Evolutionary conservation across 768 basidiomycete species (phyloP).

Genomic region (Podaxis sp.): DNA sequence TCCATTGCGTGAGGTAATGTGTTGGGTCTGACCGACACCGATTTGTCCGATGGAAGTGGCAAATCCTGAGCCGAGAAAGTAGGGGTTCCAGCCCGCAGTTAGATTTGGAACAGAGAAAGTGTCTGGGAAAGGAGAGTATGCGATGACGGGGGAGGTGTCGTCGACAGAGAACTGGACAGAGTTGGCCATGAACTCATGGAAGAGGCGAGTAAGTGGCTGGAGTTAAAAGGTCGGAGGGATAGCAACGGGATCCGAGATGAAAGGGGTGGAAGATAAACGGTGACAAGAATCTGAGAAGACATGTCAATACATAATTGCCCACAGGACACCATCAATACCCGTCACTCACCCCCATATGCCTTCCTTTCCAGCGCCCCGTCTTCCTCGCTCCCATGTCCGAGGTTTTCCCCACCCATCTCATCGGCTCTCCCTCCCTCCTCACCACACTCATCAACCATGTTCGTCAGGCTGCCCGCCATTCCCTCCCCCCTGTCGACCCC

Average conservation of each 20-base stretch:
- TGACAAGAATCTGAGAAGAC: not conserved
- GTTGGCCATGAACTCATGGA: conserved; percentile 26
- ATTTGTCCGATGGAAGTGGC: conserved; percentile 36
- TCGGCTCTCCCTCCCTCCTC: conserved; percentile 49
- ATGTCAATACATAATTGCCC: not conserved
- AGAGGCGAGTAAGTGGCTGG: not conserved
- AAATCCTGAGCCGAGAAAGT: conserved; percentile 53
- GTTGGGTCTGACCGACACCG: conserved; percentile 57
- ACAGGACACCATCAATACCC: not conserved
- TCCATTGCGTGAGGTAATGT: conserved; percentile 60
- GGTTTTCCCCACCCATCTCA: conserved; percentile 30
- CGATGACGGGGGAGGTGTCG: conserved; percentile 65
- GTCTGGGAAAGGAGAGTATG: conserved; percentile 62
- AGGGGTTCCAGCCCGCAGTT: conserved; percentile 67
- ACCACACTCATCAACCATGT: conserved; percentile 48
- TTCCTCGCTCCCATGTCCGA: conserved; percentile 14
- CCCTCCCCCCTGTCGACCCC: conserved; percentile 56
- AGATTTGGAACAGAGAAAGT: conserved; percentile 49
- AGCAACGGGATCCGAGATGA: not conserved
- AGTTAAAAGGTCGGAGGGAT: not conserved
- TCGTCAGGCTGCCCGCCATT: conserved; percentile 37
- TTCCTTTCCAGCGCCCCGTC: not conserved
- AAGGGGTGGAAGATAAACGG: not conserved
- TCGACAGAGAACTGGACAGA: conserved; percentile 49
- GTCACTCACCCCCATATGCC: not conserved